phyloP scores from a whole-genome alignment of 441 rosid genomes.

The Croton setiger region DNA sequence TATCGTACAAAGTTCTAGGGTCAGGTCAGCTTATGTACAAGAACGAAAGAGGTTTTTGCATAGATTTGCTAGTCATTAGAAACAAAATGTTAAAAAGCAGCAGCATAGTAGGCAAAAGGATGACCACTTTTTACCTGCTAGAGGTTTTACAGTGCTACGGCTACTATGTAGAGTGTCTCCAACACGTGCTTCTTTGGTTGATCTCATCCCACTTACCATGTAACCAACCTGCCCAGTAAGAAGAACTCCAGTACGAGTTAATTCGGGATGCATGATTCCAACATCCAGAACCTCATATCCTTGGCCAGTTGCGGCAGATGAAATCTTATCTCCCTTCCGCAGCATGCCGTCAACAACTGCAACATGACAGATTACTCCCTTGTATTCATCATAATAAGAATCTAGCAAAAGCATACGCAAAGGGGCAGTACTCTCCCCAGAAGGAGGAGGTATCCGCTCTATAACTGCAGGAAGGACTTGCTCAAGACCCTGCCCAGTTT shows the following conservation, averaged over 20 bases:
- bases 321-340: conserved; percentile 83
- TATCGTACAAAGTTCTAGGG: neutral
- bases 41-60: neutral
- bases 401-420: conserved; percentile 92
- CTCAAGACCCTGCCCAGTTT: conserved; percentile 93
- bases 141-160: conserved; percentile 64
- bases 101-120: neutral
- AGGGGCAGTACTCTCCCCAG: conserved; percentile 60
- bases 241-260: conserved; percentile 85
- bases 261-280: conserved; percentile 96
- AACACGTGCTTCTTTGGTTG: conserved; percentile 93
- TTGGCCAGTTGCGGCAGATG: conserved; percentile 79
- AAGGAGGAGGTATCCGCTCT: conserved; percentile 80
- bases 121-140: conserved; percentile 62
- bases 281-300: conserved; percentile 80
- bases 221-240: conserved; percentile 96
- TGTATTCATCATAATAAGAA: conserved; percentile 90
- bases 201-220: conserved; percentile 93
- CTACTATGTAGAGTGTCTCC: conserved; percentile 78
- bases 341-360: conserved; percentile 87
- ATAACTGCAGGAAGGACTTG: conserved; percentile 91
- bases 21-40: neutral
- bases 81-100: neutral
- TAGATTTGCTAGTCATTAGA: neutral
- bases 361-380: conserved; percentile 91